A percentile compares a stretch with the other conserved stretches of the same genome.
These are phyloP conservation scores for Aspergillus fischeri DNA, from an alignment of 2,329 filamentous ascomycete species.

Conservation along the genomic window DNA sequence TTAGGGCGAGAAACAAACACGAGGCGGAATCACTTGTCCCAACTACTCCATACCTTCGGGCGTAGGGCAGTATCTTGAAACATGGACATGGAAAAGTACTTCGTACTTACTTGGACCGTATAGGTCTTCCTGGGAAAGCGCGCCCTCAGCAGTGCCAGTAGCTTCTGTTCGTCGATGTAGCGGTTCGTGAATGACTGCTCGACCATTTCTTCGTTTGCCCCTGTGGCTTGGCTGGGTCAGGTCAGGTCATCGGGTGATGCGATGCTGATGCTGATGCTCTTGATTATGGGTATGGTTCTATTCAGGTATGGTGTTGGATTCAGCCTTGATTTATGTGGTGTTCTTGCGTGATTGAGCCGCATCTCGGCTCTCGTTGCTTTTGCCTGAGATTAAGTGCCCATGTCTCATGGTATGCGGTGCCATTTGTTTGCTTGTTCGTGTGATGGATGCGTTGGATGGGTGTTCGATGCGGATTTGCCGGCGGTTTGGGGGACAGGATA, in stretches of 20 bases:
- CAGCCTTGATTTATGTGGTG: neutral
- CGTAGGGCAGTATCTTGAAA: too few relatives aligned
- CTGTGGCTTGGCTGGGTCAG: neutral
- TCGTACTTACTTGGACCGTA: neutral
- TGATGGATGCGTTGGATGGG: too few relatives aligned
- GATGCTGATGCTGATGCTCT: neutral
- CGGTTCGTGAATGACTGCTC: constrained; percentile 2
- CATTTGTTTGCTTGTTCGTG: too few relatives aligned
- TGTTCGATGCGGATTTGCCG: too few relatives aligned
- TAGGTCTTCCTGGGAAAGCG: constrained; percentile 2
- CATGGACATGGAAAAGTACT: too few relatives aligned
- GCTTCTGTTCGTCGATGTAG: constrained; percentile 1
- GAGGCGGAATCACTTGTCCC: too few relatives aligned
- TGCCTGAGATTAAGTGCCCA: neutral
- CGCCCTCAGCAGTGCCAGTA: constrained; percentile 1
- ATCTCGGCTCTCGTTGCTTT: neutral
- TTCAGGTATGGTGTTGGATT: neutral
- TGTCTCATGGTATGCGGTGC: too few relatives aligned
- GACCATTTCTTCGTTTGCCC: neutral
- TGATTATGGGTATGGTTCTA: neutral
- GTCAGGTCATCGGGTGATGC: neutral
- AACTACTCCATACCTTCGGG: too few relatives aligned
- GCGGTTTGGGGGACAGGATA: too few relatives aligned
- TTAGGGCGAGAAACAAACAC: neutral
- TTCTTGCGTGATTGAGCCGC: neutral